Base-by-base conservation (phyloP, 495 filamentous ascomycete genomes). In the Patellaria atrata region DNA sequence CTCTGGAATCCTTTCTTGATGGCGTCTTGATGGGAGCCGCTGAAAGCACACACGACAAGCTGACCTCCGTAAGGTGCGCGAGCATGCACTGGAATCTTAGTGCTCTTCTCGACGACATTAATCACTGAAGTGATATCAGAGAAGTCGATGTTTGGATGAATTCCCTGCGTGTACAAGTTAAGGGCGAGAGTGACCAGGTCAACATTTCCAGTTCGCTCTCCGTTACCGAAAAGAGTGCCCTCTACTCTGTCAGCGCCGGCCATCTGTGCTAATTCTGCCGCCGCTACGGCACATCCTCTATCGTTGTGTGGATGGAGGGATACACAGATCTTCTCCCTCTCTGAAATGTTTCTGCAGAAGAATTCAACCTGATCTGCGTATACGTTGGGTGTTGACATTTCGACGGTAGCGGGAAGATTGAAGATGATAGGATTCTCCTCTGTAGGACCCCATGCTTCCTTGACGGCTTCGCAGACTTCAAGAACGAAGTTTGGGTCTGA, bases 361-460 rank as follows among this genome's bases (percentile, higher is more conserved):
- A 82, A 94, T 53, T 97, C 89, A 44, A 97, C 80, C 59, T 92
- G 83, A 57, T 97, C 89, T 18, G 89, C 89, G 52, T 91, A 97
- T 32, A 94, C 70, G 50, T 97, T 97, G 13, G 89, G 89, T 2
- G 89, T 97, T 2, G 83, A 60, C 79, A 94, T 78, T 59, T 96
- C 89, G 13, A 97, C 89, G 0, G 89, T 96, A 5, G 89, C 89
- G 7, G 89, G 89, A 20, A 97, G 70, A 58, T 97, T 97, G 70
- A 97, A 94, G 53, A 97, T 87, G 49, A 97, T 89, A 11, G 79
- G 82, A 49, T 79, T 76, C 53, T 86, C 68, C 13, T 61, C 75
- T 0, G 75, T 71, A 4, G 89, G 87, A 34, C 64, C 86, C 89
- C 89, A 97, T 1, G 85, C 86, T n/a, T 64, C 75, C 67, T 94